phyloP scores from a whole-genome alignment of 768 basidiomycete genomes.

The Pleurotus sapidus region DNA sequence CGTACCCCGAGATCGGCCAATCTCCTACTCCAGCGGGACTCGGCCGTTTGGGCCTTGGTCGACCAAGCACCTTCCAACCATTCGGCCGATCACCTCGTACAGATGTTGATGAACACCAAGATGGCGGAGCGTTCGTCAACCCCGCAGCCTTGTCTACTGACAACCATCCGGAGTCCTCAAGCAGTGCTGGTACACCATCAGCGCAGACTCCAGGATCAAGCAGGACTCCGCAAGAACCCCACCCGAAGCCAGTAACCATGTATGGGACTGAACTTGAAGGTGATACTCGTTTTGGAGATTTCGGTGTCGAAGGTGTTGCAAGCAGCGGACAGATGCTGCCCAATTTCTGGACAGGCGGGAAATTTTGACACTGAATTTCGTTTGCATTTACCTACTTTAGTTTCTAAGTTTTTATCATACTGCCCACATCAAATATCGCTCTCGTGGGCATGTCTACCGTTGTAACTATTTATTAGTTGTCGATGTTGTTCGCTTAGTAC shows the following conservation, averaged over 20 bases:
- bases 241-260: slow-evolving; percentile 66
- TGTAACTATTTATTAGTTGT: slow-evolving; percentile 3
- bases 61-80: slow-evolving; percentile 31
- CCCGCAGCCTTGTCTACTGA: slow-evolving; percentile 34
- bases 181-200: slow-evolving; percentile 30
- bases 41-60: not conserved
- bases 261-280: slow-evolving; percentile 82
- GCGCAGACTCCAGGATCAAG: not conserved
- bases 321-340: slow-evolving; percentile 34
- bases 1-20: slow-evolving; percentile 19
- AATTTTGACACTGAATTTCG: slow-evolving; percentile 28
- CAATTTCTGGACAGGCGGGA: slow-evolving; percentile 56
- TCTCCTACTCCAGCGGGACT: slow-evolving; percentile 48
- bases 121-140: slow-evolving; percentile 32
- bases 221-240: slow-evolving; percentile 23
- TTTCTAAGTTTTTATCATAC: slow-evolving; percentile 9
- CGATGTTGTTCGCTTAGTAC: slow-evolving; percentile 1
- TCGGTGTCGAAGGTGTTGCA: slow-evolving; percentile 77
- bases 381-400: no score
- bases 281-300: slow-evolving; percentile 84
- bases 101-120: slow-evolving; percentile 28
- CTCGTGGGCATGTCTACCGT: no score
- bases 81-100: slow-evolving; percentile 45
- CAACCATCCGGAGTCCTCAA: slow-evolving; percentile 24
- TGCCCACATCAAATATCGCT: not conserved